phyloP scores from a whole-genome alignment of 805 yeast genomes.

The Kodamaea restingae region DNA sequence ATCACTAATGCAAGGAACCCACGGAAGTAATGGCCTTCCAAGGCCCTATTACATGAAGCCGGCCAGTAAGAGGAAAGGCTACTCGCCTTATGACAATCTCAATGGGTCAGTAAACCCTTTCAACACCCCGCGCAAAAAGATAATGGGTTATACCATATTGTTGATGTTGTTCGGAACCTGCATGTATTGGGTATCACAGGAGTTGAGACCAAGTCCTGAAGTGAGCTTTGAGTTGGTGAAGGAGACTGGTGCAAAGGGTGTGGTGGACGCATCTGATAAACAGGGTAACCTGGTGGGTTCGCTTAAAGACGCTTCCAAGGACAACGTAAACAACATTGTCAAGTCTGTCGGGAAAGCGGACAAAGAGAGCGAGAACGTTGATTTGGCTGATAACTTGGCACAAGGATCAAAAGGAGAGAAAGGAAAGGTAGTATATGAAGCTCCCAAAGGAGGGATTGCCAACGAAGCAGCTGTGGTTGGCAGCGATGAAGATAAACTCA shows the following conservation, averaged over 20 bases:
- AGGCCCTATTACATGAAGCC: conserved; percentile 47
- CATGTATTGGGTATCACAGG: conserved; percentile 35
- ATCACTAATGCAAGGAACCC: conserved; percentile 40
- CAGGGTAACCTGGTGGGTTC: conserved; percentile 9
- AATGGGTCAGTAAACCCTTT: conserved; percentile 25
- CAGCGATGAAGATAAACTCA: conserved; percentile 30
- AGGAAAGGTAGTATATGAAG: conserved; percentile 38
- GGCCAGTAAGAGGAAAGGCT: conserved; percentile 22
- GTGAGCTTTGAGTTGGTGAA: conserved; percentile 22
- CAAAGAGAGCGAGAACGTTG: conserved; percentile 30
- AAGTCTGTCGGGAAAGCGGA: conserved; percentile 29
- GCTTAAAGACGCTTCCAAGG: neutral
- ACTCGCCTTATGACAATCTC: conserved; percentile 33
- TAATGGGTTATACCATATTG: conserved; percentile 36
- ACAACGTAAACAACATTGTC: conserved; percentile 25
- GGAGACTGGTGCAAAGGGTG: conserved; percentile 1
- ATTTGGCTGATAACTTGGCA: conserved; percentile 37
- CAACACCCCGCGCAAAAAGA: conserved; percentile 34
- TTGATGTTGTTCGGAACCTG: conserved; percentile 32
- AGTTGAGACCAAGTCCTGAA: conserved; percentile 29
- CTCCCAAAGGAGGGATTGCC: conserved; percentile 46
- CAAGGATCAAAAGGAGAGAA: conserved; percentile 37
- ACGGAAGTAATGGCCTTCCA: conserved; percentile 40
- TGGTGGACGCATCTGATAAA: conserved; percentile 1
- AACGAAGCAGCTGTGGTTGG: conserved; percentile 44